These are phyloP conservation scores for Terana coerulea DNA, from an alignment of 768 basidiomycete species.

Conservation along the genomic window DNA sequence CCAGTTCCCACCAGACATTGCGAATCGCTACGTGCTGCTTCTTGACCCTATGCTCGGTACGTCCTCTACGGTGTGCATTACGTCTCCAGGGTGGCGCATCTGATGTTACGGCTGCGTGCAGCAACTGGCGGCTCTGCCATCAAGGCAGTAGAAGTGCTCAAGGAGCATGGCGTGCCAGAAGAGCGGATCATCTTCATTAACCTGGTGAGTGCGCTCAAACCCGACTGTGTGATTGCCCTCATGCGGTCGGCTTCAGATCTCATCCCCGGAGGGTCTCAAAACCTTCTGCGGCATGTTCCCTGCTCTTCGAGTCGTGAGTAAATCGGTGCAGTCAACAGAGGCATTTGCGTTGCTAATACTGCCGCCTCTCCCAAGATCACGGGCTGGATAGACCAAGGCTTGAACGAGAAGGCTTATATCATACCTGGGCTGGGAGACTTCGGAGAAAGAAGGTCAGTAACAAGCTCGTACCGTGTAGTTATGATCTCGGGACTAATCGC, in stretches of 20 bases:
- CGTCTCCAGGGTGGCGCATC: background rate
- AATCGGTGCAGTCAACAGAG: background rate
- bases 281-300: conserved; percentile 78
- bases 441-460: conserved; percentile 79
- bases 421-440: conserved; percentile 97
- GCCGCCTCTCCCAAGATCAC: conserved; percentile 64
- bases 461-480: too few species aligned
- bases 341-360: conserved; percentile 3
- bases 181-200: conserved; percentile 96
- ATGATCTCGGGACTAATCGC: too few species aligned
- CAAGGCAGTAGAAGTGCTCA: conserved; percentile 93
- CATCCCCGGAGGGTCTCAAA: conserved; percentile 85
- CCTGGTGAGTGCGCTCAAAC: conserved; percentile 47
- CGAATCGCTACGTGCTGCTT: conserved; percentile 85
- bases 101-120: conserved; percentile 24
- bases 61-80: conserved; percentile 19
- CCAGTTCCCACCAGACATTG: conserved; percentile 92
- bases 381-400: conserved; percentile 91
- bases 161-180: conserved; percentile 89
- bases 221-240: background rate
- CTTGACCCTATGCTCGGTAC: conserved; percentile 96
- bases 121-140: conserved; percentile 98
- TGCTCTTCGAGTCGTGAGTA: conserved; percentile 68
- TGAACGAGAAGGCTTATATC: conserved; percentile 90
- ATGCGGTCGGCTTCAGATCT: conserved; percentile 57